Conservation (phyloP, 148 eudicot genomes). For the Nyssa sinensis region DNA sequence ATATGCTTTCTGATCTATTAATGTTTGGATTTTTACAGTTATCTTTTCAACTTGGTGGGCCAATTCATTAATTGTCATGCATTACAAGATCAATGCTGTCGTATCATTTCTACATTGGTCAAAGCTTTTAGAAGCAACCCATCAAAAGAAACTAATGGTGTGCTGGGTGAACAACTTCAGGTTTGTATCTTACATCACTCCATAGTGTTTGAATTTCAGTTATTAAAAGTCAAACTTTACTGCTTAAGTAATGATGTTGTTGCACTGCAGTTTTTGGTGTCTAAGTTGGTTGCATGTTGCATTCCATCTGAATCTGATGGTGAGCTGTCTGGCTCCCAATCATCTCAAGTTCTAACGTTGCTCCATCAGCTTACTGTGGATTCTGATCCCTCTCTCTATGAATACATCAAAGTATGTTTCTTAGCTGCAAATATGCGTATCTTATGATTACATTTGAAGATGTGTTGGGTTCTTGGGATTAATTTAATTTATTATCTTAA, state of each 20-base stretch:
- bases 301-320: slow-evolving; percentile 29
- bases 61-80: slow-evolving; percentile 59
- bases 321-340: slow-evolving; percentile 34
- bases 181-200: slow-evolving; percentile 32
- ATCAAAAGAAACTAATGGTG: slow-evolving; percentile 52
- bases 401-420: slow-evolving; percentile 66
- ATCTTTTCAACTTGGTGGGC: slow-evolving; percentile 77
- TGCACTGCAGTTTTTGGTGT: slow-evolving; percentile 69
- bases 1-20: slow-evolving; percentile 3
- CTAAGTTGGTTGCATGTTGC: slow-evolving; percentile 76
- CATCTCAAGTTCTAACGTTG: slow-evolving; percentile 68
- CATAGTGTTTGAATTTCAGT: neutral
- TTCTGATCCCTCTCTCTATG: slow-evolving; percentile 75
- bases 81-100: slow-evolving; percentile 80
- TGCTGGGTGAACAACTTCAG: slow-evolving; percentile 96
- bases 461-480: neutral
- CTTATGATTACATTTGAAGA: neutral
- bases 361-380: slow-evolving; percentile 76
- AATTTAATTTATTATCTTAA: too few species aligned
- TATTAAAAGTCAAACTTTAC: neutral
- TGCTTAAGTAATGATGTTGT: neutral
- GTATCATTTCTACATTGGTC: slow-evolving; percentile 64
- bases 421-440: neutral
- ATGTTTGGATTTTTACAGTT: slow-evolving; percentile 45
- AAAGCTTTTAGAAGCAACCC: slow-evolving; percentile 46